Evolutionary conservation across 208 protist species (phyloP), one percentile per base, ranked within the genome.

Genomic region (Endotrypanum monterogeii): DNA sequence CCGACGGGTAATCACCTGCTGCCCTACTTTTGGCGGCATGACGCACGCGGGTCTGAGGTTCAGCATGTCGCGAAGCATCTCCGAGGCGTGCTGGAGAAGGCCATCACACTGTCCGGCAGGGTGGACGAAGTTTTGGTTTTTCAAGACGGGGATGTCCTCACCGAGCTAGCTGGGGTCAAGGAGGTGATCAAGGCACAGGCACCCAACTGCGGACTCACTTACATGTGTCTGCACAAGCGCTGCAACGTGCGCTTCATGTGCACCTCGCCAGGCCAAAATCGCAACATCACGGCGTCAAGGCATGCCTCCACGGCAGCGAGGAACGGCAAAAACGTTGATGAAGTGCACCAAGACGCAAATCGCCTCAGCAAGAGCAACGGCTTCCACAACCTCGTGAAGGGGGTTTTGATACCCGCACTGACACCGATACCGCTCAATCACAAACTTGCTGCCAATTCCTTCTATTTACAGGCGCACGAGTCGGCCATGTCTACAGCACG

Each of bases 171-270:
- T 3, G 85, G 67, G 1, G 86, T 96, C 71, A 84, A 89, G 75
- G 83, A 86, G 32, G 79, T 89, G 55, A 51, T 98, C 46, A 70
- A 75, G 35, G 55, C 71, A 48, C 66, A 68, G 67, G 71, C 85
- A 57, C 86, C 86, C 2, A 58, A 60, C 23, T 95, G 91, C 66
- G 93, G 93, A n/a, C 83, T 97, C 37, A 95, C 91, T 8, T 98
- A 95, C 58, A 86, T 95, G 83, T 96, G 92, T 67, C 86, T 98
- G 37, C 94, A 96, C 83, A 98, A 98, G 83, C 86, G 91, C 18
- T 89, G 89, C 55, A 95, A 98, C 70, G 84, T 95, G 48, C 94
- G 94, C 63, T 95, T 98, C 80, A 81, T 95, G 6, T 88, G 93
- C 79, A 37, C 76, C 3, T 73, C 71, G 3, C 54, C 61, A 28